Base-by-base conservation (phyloP, 2,329 filamentous ascomycete genomes). In the Lachnellula cervina region DNA sequence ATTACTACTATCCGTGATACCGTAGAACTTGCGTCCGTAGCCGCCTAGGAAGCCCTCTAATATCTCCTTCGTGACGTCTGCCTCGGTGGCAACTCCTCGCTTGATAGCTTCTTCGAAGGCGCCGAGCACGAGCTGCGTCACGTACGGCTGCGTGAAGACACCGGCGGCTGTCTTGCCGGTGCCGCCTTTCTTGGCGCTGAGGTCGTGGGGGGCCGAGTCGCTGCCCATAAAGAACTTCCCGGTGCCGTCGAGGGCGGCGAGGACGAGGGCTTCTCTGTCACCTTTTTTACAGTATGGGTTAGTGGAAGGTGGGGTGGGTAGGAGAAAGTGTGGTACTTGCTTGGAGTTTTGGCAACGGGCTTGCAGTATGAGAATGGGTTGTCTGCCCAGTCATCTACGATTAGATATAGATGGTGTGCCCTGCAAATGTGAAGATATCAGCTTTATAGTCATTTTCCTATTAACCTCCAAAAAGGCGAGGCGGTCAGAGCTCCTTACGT, bases 81-180 rank as follows among this genome's bases (percentile, higher is more conserved):
- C 71, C 54, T 79, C 76, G 6, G 68, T 66, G 45, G 85, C 75
- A 37, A 80, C 75, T 2, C 78, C 79, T 11, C 77, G 74, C 58
- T 75, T 74, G 4, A 87, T 74, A 4, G 79, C 87, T 63, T 82
- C 80, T 70, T 88, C 81, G 42, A 90, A 72, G 16, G 80, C 80
- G 62, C 80, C 75, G 23, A 90, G 73, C 47, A 90, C 84, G 48
- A 85, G 77, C 53, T 83, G 83, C 2, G 84, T 77, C 0, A 83
- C 84, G 67, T 84, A 84, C 4, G 86, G 85, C 73, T 93, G 89
- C 1, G 89, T 92, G 70, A 90, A 93, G 44, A 92, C 88, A 4
- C 89, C 89, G 0, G 89, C 89, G 0, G 86, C 82, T 8, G 62
- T 64, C n/a, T 71, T 71, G 2, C 83, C 74, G 40, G 74, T 72